Evolutionary conservation across 306 rosid genomes (phyloP).

Genomic region (Sesbania bispinosa): DNA sequence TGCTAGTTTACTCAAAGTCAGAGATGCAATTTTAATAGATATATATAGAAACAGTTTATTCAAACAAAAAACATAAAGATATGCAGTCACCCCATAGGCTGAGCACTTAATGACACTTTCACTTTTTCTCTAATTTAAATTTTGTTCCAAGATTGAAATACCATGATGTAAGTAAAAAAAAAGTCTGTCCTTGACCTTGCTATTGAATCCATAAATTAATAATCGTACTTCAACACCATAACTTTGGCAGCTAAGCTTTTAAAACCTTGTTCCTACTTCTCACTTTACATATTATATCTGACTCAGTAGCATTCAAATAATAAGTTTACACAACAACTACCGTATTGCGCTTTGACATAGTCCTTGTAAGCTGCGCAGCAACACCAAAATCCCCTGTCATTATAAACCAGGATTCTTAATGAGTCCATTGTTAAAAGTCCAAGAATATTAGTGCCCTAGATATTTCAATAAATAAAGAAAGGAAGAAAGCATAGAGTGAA

Average conservation of each 20-base stretch:
- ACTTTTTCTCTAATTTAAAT: background rate
- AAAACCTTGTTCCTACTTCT: constrained; percentile 1
- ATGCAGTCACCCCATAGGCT: background rate
- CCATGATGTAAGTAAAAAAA: background rate
- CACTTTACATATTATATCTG: constrained; percentile 7
- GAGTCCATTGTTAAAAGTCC: constrained; percentile 8
- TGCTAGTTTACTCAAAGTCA: too few species aligned
- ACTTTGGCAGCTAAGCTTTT: constrained; percentile 1
- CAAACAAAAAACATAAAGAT: constrained; percentile 6
- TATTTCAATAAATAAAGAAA: constrained; percentile 10
- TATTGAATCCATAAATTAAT: constrained; percentile 4
- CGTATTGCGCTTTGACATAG: constrained; percentile 99
- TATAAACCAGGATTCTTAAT: constrained; percentile 25
- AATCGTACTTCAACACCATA: constrained; percentile 6
- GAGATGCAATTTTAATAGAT: background rate
- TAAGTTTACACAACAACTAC: constrained; percentile 40
- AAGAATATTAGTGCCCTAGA: constrained; percentile 11
- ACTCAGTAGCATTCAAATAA: constrained; percentile 5
- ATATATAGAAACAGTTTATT: background rate
- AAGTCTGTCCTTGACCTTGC: background rate
- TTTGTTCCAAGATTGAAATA: background rate
- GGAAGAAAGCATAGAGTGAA: background rate
- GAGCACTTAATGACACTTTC: background rate
- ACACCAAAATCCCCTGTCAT: constrained; percentile 98
- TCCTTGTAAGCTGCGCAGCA: constrained; percentile 98